Conservation (phyloP, 371 early-diverging fungal genomes). For the Dentiscutata heterogama region DNA sequence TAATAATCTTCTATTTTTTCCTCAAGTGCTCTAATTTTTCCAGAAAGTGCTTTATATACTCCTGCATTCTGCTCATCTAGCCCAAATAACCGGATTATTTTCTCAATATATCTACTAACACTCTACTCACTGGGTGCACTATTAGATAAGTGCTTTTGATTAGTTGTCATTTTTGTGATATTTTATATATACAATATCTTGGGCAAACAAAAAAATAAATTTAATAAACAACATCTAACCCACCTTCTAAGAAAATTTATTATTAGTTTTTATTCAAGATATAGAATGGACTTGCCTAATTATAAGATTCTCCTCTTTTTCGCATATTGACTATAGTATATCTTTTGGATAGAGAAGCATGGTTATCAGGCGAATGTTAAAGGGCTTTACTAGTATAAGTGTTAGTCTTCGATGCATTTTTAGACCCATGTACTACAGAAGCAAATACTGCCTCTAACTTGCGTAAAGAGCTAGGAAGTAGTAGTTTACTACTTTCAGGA, state of each 20-base stretch:
- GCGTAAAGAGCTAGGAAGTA: slow-evolving; percentile 11
- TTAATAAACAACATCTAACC: neutral
- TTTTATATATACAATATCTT: neutral
- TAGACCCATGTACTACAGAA: neutral
- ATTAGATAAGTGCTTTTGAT: slow-evolving; percentile 31
- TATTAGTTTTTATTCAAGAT: slow-evolving; percentile 23
- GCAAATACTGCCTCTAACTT: slow-evolving; percentile 31
- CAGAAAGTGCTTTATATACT: neutral
- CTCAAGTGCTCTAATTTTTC: neutral
- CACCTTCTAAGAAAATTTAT: neutral
- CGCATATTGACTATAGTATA: slow-evolving; percentile 27
- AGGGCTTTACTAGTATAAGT: slow-evolving; percentile 8
- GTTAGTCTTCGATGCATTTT: neutral
- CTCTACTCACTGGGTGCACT: neutral
- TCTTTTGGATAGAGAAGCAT: neutral
- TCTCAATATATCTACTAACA: too few species aligned
- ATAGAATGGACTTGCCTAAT: neutral
- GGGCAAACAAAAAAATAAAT: slow-evolving; percentile 10
- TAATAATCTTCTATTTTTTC: slow-evolving; percentile 20
- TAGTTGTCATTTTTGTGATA: neutral
- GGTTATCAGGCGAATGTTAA: neutral
- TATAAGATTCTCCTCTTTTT: neutral
- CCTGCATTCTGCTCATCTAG: slow-evolving; percentile 28
- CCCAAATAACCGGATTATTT: too few species aligned
- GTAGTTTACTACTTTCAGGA: neutral